Conservation (phyloP, 2,329 filamentous ascomycete species). For the Pseudofabraea citricarpa region DNA sequence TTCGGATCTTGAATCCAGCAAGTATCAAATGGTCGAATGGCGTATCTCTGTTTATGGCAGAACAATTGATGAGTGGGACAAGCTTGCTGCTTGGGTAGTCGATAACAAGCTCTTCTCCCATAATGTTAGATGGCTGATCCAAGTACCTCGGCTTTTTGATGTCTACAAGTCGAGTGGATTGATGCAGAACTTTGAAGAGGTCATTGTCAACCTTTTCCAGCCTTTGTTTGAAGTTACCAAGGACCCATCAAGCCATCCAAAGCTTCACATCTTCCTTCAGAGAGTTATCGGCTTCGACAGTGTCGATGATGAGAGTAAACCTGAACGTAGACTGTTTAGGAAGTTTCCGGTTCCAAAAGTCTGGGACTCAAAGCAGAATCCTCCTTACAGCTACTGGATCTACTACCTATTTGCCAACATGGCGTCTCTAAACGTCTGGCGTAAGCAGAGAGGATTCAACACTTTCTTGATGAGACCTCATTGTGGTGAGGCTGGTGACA, state of each 20-base stretch:
- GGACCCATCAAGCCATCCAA: conserved; percentile 80
- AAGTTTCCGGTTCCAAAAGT: conserved; percentile 89
- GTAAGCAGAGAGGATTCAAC: conserved; percentile 88
- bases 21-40: conserved; percentile 99
- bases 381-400: conserved; percentile 98
- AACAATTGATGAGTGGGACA: conserved; percentile 93
- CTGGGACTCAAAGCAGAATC: conserved; percentile 92
- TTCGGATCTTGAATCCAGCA: conserved; percentile 93
- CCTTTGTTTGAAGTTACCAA: conserved; percentile 93
- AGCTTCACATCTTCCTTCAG: conserved; percentile 91
- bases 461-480: conserved; percentile 91
- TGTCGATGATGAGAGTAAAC: conserved; percentile 97
- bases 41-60: conserved; percentile 96
- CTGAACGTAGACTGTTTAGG: conserved; percentile 86
- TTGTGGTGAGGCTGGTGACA: conserved; percentile 94
- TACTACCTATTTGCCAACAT: conserved; percentile 97
- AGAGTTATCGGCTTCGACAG: conserved; percentile 95
- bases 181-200: conserved; percentile 86
- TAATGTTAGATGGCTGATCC: conserved; percentile 95
- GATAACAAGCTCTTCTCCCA: conserved; percentile 98
- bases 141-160: conserved; percentile 90
- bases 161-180: conserved; percentile 87
- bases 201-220: conserved; percentile 87
- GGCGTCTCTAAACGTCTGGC: conserved; percentile 84
- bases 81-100: conserved; percentile 92